These are phyloP conservation scores for Comarum palustre DNA, from an alignment of 306 rosid species.

Conservation along the genomic window DNA sequence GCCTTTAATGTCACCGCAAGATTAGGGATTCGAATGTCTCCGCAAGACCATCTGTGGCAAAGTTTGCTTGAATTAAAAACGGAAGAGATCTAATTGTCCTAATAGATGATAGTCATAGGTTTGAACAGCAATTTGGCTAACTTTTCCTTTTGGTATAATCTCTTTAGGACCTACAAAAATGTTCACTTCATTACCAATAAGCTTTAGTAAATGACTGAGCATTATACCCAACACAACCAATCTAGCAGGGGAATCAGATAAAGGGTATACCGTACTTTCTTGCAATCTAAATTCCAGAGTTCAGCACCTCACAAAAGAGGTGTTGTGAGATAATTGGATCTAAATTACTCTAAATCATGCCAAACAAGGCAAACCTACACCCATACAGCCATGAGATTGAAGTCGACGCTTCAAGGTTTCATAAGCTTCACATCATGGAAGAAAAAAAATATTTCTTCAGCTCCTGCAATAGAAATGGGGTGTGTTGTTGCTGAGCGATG, in stretches of 20 bases:
- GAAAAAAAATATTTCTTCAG: constrained; percentile 39
- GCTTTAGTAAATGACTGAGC: neutral
- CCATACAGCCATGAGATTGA: neutral
- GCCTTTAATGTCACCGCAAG: no score
- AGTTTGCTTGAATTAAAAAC: no score
- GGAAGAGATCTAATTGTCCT: no score
- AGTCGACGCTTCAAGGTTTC: neutral
- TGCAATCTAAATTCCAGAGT: neutral
- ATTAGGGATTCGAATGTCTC: no score
- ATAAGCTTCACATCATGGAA: constrained; percentile 25
- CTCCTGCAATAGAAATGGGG: constrained; percentile 53
- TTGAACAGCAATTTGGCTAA: neutral
- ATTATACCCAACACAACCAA: neutral
- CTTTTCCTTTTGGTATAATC: neutral
- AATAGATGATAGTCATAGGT: neutral
- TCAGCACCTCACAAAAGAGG: constrained; percentile 8
- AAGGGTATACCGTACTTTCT: neutral
- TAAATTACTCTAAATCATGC: neutral
- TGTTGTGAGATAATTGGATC: neutral
- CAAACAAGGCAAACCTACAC: neutral
- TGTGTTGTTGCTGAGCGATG: constrained; percentile 39
- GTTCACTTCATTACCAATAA: neutral
- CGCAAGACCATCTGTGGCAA: no score
- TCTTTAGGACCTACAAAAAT: neutral
- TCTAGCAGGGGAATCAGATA: neutral